Percentiles rank a stretch among this genome's conserved stretches.
These are phyloP conservation scores for Sporothrix protearum DNA, from an alignment of 2,329 filamentous ascomycete genomes.

Conservation along the genomic window DNA sequence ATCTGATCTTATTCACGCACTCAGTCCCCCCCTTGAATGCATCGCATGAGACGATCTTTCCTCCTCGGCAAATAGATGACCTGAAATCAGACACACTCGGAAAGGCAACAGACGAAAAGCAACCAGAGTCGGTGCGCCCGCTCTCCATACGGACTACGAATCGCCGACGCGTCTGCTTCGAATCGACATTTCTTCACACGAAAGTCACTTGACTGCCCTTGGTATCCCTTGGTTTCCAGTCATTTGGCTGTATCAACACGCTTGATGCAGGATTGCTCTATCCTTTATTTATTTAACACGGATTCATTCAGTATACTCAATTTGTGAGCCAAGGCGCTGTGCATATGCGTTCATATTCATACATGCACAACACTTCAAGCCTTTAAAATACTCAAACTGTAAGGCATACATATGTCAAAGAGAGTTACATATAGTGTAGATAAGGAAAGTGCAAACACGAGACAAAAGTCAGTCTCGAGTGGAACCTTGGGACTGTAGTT, in stretches of 20 bases:
- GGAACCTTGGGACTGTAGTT: neutral
- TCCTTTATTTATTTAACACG: neutral
- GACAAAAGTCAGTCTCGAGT: neutral
- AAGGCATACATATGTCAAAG: neutral
- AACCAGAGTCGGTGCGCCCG: neutral
- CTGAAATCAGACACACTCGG: neutral
- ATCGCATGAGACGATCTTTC: neutral
- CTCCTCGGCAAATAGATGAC: neutral
- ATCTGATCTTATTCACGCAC: neutral
- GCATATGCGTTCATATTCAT: neutral
- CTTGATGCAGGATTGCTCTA: neutral
- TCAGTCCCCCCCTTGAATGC: neutral
- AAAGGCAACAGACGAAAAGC: neutral
- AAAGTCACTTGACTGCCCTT: neutral
- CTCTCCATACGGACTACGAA: neutral
- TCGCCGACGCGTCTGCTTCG: neutral
- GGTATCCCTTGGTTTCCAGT: neutral
- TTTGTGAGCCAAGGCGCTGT: neutral
- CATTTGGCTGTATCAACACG: neutral
- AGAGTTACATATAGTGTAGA: neutral
- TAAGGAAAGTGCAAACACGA: neutral
- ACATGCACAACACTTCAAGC: neutral
- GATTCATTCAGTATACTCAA: too few relatives aligned
- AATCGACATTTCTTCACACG: neutral
- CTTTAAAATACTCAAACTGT: conserved; percentile 1